These are phyloP conservation scores for Tolypocladium sp. DNA, from an alignment of 2,329 filamentous ascomycete species.

Conservation along the genomic window DNA sequence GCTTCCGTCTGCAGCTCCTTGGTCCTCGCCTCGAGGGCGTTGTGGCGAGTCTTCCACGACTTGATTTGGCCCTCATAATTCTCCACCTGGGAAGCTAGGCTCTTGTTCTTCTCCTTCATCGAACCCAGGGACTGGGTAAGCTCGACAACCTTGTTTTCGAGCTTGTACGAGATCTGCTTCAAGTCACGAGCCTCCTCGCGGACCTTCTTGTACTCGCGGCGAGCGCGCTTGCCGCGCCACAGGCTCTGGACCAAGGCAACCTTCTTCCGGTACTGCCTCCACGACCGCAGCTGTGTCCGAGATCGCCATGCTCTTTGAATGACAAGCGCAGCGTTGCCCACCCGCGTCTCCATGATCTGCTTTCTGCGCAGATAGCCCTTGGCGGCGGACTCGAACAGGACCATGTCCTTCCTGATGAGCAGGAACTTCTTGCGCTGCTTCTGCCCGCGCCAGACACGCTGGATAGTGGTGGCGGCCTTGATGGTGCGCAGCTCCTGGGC, in stretches of 20 bases:
- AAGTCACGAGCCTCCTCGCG: constrained; percentile 95
- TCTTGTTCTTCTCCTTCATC: constrained; percentile 92
- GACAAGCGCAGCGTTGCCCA: constrained; percentile 81
- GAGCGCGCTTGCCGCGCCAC: constrained; percentile 78
- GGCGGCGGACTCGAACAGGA: constrained; percentile 79
- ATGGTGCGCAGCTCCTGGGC: constrained; percentile 74
- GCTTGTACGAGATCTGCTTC: constrained; percentile 98
- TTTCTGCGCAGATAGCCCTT: constrained; percentile 89
- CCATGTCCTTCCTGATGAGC: constrained; percentile 70
- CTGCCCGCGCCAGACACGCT: constrained; percentile 87
- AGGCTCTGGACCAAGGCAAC: constrained; percentile 83
- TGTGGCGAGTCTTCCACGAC: constrained; percentile 89
- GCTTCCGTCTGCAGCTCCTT: constrained; percentile 95
- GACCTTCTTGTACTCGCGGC: constrained; percentile 78
- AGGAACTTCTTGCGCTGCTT: constrained; percentile 79
- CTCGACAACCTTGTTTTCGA: constrained; percentile 99
- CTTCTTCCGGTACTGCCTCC: constrained; percentile 85
- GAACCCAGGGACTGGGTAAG: constrained; percentile 88
- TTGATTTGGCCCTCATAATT: constrained; percentile 95
- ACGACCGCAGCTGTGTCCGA: constrained; percentile 66
- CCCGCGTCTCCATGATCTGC: constrained; percentile 85
- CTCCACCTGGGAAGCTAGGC: constrained; percentile 76
- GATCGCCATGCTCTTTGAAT: constrained; percentile 90
- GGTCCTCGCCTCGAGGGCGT: constrained; percentile 76
- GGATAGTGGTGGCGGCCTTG: constrained; percentile 87